Evolutionary conservation across 1,284 basidiomycete genomes (phyloP).

Genomic region (Pseudozyma tsukubaensis): DNA sequence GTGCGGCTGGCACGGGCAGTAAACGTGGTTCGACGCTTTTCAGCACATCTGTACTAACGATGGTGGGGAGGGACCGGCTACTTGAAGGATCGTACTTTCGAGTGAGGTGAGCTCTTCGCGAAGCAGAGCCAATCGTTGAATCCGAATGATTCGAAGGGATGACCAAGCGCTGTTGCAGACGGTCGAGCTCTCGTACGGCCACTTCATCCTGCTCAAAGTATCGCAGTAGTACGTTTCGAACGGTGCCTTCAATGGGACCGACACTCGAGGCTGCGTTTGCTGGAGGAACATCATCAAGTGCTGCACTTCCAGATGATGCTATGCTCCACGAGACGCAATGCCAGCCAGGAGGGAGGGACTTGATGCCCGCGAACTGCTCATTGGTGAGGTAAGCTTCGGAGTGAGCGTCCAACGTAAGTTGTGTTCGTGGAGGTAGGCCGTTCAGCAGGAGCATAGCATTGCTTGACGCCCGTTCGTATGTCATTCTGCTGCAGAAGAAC

Average conservation of each 20-base stretch:
- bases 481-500: too few species aligned
- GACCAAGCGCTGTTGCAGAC: constrained; percentile 17
- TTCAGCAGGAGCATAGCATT: constrained; percentile 22
- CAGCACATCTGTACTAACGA: constrained; percentile 23
- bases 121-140: not conserved
- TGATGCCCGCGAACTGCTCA: constrained; percentile 41
- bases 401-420: constrained; percentile 33
- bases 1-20: constrained; percentile 19
- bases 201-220: constrained; percentile 26
- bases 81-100: constrained; percentile 5
- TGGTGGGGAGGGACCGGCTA: not conserved
- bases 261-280: not conserved
- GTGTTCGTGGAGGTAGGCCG: constrained; percentile 25
- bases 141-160: constrained; percentile 1
- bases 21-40: constrained; percentile 23
- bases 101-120: constrained; percentile 1
- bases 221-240: constrained; percentile 16
- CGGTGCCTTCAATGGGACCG: not conserved
- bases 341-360: constrained; percentile 35
- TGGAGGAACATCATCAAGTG: not conserved
- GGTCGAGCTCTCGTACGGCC: constrained; percentile 23
- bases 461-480: too few species aligned
- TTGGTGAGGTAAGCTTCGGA: constrained; percentile 31
- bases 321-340: constrained; percentile 45
- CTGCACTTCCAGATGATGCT: not conserved